These are phyloP conservation scores for Teratosphaeria viscida DNA, from an alignment of 2,329 filamentous ascomycete species.

Conservation along the genomic window DNA sequence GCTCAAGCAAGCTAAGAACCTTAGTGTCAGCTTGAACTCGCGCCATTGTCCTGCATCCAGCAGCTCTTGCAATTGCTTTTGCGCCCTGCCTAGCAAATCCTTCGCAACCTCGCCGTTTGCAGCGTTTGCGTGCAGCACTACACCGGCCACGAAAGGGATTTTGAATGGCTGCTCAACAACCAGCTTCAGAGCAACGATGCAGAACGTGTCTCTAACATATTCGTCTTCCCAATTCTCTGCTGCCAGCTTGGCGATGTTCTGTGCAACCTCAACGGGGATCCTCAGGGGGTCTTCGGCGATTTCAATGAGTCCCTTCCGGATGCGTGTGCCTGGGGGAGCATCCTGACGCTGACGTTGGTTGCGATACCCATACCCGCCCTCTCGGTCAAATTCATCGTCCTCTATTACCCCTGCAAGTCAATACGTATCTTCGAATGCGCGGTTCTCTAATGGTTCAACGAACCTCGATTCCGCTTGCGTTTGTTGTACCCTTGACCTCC, in stretches of 20 bases:
- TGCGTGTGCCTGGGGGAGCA: conserved; percentile 50
- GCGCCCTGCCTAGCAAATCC: conserved; percentile 57
- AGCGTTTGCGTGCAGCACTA: conserved; percentile 69
- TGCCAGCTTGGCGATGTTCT: conserved; percentile 63
- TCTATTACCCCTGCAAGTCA: conserved; percentile 36
- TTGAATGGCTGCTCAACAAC: conserved; percentile 89
- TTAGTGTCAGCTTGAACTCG: conserved; percentile 78
- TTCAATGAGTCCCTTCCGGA: conserved; percentile 67
- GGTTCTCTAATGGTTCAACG: conserved; percentile 11
- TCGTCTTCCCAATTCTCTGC: conserved; percentile 79
- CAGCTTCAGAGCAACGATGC: conserved; percentile 66
- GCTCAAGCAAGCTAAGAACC: conserved; percentile 82
- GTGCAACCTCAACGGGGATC: conserved; percentile 68
- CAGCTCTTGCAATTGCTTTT: conserved; percentile 52
- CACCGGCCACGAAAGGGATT: conserved; percentile 85
- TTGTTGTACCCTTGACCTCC: conserved; percentile 40
- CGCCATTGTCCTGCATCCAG: conserved; percentile 72
- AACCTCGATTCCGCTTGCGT: conserved; percentile 75
- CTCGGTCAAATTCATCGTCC: conserved; percentile 65
- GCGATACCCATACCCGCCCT: conserved; percentile 43
- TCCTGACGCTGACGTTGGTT: conserved; percentile 65
- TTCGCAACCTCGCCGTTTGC: conserved; percentile 64
- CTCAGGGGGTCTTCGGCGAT: conserved; percentile 75
- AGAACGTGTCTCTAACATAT: conserved; percentile 62
- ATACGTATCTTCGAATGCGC: neutral